These are phyloP conservation scores for Leptographium lundbergii DNA, from an alignment of 2,329 filamentous ascomycete species.

Conservation along the genomic window DNA sequence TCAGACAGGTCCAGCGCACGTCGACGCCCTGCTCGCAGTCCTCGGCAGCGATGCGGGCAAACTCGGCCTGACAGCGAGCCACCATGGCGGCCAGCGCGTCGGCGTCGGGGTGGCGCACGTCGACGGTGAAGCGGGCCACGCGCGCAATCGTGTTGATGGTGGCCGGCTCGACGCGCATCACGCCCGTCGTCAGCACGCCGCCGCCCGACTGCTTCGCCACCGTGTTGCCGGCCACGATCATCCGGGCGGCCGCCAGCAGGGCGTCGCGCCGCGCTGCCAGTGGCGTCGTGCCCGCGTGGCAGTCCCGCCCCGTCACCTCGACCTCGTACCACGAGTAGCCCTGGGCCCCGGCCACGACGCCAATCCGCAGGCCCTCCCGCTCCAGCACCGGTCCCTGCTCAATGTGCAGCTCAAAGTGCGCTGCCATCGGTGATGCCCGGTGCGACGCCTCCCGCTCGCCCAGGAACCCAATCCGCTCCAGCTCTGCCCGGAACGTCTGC, in stretches of 20 bases:
- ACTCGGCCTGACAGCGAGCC: slow-evolving; percentile 19
- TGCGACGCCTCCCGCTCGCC: slow-evolving; percentile 46
- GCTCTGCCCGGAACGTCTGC: slow-evolving; percentile 51
- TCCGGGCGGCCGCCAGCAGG: slow-evolving; percentile 19
- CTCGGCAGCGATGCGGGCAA: slow-evolving; percentile 40
- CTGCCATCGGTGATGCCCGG: slow-evolving; percentile 50
- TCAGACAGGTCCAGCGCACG: slow-evolving; percentile 44
- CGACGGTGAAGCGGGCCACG: slow-evolving; percentile 52
- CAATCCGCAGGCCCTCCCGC: slow-evolving; percentile 46
- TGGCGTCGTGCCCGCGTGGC: slow-evolving; percentile 64
- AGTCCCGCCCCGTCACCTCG: slow-evolving; percentile 51
- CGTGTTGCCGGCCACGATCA: slow-evolving; percentile 19
- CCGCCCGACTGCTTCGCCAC: slow-evolving; percentile 13
- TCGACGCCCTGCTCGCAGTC: slow-evolving; percentile 43
- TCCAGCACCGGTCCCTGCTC: slow-evolving; percentile 73
- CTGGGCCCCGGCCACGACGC: slow-evolving; percentile 60
- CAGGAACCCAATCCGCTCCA: slow-evolving; percentile 60
- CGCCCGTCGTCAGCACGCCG: slow-evolving; percentile 19
- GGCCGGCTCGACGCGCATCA: slow-evolving; percentile 23
- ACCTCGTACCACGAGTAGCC: slow-evolving; percentile 64
- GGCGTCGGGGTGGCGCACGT: slow-evolving; percentile 49
- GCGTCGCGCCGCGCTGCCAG: slow-evolving; percentile 19
- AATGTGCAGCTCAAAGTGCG: slow-evolving; percentile 76
- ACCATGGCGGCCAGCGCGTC: slow-evolving; percentile 26
- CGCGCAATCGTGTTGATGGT: slow-evolving; percentile 64